Evolutionary conservation across 257 asterid genomes (phyloP).

Genomic region (Striga asiatica): DNA sequence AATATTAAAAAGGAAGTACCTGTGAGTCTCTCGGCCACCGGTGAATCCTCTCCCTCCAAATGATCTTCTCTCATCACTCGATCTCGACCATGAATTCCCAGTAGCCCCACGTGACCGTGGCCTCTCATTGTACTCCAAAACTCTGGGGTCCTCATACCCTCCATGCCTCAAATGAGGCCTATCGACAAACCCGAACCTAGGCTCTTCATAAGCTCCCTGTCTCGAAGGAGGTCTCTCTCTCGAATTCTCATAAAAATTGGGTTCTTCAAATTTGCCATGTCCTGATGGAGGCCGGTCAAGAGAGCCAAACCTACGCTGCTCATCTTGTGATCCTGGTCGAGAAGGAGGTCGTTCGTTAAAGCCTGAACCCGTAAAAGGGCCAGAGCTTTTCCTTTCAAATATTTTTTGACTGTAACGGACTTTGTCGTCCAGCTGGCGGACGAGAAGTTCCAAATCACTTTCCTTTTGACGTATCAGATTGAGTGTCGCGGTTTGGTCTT

Average conservation of each 20-base stretch:
- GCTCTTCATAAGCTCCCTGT: conserved; percentile 32
- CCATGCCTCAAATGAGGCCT: conserved; percentile 10
- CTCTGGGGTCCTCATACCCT: conserved; percentile 40
- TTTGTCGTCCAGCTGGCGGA: conserved; percentile 56
- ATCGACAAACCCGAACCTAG: conserved; percentile 24
- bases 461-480: conserved; percentile 39
- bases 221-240: conserved; percentile 21
- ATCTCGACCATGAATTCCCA: conserved; percentile 38
- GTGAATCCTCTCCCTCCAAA: conserved; percentile 45
- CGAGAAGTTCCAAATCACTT: conserved; percentile 45
- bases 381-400: conserved; percentile 53
- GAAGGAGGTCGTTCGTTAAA: conserved; percentile 28
- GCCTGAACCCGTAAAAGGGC: conserved; percentile 28
- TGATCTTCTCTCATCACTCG: conserved; percentile 41
- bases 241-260: conserved; percentile 16
- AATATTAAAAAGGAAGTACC: conserved; percentile 26
- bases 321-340: conserved; percentile 33
- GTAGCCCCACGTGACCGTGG: conserved; percentile 72
- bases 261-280: conserved; percentile 28
- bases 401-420: conserved; percentile 53
- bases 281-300: conserved; percentile 30
- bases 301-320: conserved; percentile 21
- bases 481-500: conserved; percentile 25
- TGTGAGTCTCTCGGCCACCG: conserved; percentile 45
- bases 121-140: conserved; percentile 47